phyloP scores from a whole-genome alignment of 768 basidiomycete species.

The Flagelloscypha sp. region DNA sequence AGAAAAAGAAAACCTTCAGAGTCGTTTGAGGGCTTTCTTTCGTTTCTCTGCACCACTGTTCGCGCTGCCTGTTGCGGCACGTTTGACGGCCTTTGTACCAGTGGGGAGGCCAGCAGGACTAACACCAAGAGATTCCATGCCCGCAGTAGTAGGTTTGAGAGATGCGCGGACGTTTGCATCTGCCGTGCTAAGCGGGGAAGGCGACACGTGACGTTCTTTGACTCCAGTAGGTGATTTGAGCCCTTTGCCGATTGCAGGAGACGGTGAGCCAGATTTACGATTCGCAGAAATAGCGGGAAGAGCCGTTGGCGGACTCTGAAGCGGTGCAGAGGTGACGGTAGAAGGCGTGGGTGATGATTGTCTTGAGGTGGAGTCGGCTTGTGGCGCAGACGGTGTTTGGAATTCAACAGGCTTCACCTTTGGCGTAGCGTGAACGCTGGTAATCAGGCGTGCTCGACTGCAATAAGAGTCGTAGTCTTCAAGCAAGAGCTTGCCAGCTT shows the following conservation, averaged over 20 bases:
- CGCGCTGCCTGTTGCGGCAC: conserved; percentile 47
- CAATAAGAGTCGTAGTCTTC: conserved; percentile 88
- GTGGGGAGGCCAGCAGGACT: conserved; percentile 24
- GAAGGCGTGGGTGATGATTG: conserved; percentile 12
- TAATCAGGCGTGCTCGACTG: conserved; percentile 79
- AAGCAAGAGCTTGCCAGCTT: conserved; percentile 85
- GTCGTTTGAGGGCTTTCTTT: conserved; percentile 80
- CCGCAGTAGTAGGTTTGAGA: conserved; percentile 23
- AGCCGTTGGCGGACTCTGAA: conserved; percentile 23
- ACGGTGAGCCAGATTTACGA: conserved; percentile 37
- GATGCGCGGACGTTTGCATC: conserved; percentile 54
- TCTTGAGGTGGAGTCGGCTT: conserved; percentile 8
- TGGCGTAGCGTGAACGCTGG: conserved; percentile 85
- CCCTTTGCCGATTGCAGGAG: conserved; percentile 25
- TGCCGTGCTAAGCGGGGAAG: conserved; percentile 62
- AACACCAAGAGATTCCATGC: conserved; percentile 24
- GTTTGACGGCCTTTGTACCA: conserved; percentile 58
- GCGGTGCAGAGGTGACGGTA: conserved; percentile 16
- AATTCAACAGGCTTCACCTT: conserved; percentile 69
- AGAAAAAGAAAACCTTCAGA: conserved; percentile 28
- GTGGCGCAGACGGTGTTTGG: conserved; percentile 31
- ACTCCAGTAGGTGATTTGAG: conserved; percentile 10
- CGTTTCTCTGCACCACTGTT: conserved; percentile 65
- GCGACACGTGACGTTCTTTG: conserved; percentile 60
- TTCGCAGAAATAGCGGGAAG: conserved; percentile 31